Conservation (phyloP, 441 rosid species). For the Melastoma candidum region DNA sequence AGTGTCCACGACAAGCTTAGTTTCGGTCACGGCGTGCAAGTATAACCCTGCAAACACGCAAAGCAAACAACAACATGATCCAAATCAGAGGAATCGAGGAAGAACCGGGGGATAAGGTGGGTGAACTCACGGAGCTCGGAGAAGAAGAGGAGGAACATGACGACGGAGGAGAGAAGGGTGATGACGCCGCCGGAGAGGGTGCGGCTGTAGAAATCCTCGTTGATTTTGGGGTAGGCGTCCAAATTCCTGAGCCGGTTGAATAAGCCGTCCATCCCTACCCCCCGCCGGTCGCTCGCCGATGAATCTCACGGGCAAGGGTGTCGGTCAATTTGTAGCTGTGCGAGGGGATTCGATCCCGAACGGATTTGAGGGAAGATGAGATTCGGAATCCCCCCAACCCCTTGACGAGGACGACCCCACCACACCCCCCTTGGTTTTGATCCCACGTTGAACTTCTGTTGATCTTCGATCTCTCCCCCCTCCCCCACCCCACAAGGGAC, state of each 20-base stretch:
- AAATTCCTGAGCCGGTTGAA: slow-evolving; percentile 61
- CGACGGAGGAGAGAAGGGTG: slow-evolving; percentile 69
- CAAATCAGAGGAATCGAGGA: not conserved
- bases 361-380: not conserved
- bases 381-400: not conserved
- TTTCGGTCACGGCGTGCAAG: slow-evolving; percentile 71
- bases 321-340: no score
- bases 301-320: no score
- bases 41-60: slow-evolving; percentile 51
- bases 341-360: not conserved
- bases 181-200: slow-evolving; percentile 89
- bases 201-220: slow-evolving; percentile 91
- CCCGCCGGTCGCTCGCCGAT: no score
- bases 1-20: slow-evolving; percentile 86
- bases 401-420: not conserved
- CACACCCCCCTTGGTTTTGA: slow-evolving; percentile 3
- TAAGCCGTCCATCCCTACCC: slow-evolving; percentile 42
- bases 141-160: slow-evolving; percentile 92
- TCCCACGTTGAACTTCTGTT: slow-evolving; percentile 17
- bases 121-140: slow-evolving; percentile 71
- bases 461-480: not conserved
- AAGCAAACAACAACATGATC: not conserved
- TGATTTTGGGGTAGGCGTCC: slow-evolving; percentile 90
- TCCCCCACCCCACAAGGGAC: no score
- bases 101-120: not conserved